Conservation (phyloP, 2,329 filamentous ascomycete species). For the Aspergillus tamarii region DNA sequence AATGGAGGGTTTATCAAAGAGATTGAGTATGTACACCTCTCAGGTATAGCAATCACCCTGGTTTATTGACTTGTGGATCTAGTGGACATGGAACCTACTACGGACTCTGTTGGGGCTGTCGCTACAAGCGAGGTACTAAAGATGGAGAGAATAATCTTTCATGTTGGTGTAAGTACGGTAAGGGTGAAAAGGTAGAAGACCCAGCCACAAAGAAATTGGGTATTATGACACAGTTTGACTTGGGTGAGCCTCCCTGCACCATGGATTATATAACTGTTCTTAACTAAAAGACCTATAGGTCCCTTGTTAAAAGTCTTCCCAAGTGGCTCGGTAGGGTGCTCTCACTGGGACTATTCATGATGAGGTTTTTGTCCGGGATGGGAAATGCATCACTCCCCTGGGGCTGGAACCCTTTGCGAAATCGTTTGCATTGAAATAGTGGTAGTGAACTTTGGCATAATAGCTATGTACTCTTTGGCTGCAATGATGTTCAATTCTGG, state of each 20-base stretch:
- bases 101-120: background rate
- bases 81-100: background rate
- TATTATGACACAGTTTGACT: background rate
- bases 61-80: rapidly evolving
- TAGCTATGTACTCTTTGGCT: too few relatives aligned
- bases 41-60: background rate
- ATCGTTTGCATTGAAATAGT: too few relatives aligned
- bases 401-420: too few relatives aligned
- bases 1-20: background rate
- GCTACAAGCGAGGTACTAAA: background rate
- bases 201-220: background rate
- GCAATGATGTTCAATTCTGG: too few relatives aligned
- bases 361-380: too few relatives aligned
- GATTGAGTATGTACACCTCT: background rate
- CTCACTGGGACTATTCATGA: background rate
- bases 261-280: background rate
- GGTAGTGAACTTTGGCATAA: too few relatives aligned
- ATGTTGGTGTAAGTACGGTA: background rate
- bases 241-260: background rate
- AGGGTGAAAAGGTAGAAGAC: background rate
- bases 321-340: background rate
- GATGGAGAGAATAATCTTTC: background rate
- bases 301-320: background rate
- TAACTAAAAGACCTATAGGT: background rate
- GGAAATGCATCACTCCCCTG: too few relatives aligned